phyloP scores from a whole-genome alignment of 768 basidiomycete species.

The Tylopilus cervinicoccineus region DNA sequence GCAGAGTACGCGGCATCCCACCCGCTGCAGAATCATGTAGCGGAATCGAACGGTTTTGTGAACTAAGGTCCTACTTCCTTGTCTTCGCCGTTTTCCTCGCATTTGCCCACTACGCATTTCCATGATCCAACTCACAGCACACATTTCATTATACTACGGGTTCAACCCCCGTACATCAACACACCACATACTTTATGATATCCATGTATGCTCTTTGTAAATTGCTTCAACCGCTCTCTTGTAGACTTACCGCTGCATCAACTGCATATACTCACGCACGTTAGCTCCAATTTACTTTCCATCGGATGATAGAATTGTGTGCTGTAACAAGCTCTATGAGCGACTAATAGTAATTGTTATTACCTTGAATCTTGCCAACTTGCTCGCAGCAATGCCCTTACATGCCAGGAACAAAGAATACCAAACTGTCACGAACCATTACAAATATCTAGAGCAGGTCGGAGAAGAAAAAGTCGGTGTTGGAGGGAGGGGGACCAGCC shows the following conservation, averaged over 20 bases:
- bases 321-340: constrained; percentile 22
- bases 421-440: background rate
- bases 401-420: constrained; percentile 6
- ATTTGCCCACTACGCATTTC: background rate
- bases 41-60: constrained; percentile 37
- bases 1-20: constrained; percentile 49
- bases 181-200: constrained; percentile 20
- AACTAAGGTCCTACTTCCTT: constrained; percentile 15
- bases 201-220: constrained; percentile 8
- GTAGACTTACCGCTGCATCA: constrained; percentile 44
- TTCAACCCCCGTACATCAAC: constrained; percentile 79
- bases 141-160: constrained; percentile 50
- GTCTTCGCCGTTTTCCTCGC: background rate
- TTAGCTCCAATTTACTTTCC: constrained; percentile 17
- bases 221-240: constrained; percentile 28
- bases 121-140: constrained; percentile 31
- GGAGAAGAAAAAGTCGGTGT: constrained; percentile 84
- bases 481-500: constrained; percentile 74
- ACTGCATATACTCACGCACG: constrained; percentile 43
- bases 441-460: constrained; percentile 40
- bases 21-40: constrained; percentile 26
- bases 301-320: constrained; percentile 12
- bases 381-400: background rate
- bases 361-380: background rate
- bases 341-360: constrained; percentile 22